phyloP scores from a whole-genome alignment of 768 basidiomycete genomes.

The Suillus variegatus region DNA sequence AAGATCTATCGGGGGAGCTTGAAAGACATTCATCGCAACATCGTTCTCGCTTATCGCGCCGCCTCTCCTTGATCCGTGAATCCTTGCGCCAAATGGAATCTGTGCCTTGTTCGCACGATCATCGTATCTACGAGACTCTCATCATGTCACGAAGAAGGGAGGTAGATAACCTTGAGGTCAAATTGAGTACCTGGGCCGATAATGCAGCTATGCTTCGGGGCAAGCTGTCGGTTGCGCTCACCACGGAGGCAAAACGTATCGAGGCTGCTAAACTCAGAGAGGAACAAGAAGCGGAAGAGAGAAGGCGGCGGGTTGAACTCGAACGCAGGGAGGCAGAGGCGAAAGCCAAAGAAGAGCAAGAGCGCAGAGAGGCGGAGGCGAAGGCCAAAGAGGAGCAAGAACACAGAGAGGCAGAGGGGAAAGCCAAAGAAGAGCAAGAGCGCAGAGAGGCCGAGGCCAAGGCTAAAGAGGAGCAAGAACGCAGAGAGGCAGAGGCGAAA shows the following conservation, averaged over 20 bases:
- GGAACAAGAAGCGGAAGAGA: slow-evolving; percentile 29
- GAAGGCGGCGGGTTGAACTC: slow-evolving; percentile 17
- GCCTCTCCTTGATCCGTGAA: slow-evolving; percentile 55
- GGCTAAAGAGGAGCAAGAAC: slow-evolving; percentile 9
- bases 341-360: slow-evolving; percentile 12
- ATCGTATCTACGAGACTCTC: slow-evolving; percentile 47
- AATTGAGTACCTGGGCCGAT: slow-evolving; percentile 50
- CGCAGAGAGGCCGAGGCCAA: slow-evolving; percentile 17
- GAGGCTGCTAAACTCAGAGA: slow-evolving; percentile 38
- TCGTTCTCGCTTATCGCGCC: slow-evolving; percentile 42
- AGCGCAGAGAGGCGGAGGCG: slow-evolving; percentile 25
- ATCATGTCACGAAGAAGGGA: slow-evolving; percentile 49
- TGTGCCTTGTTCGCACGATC: slow-evolving; percentile 42
- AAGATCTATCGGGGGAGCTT: slow-evolving; percentile 35
- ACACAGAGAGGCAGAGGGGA: slow-evolving; percentile 27
- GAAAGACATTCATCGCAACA: slow-evolving; percentile 36
- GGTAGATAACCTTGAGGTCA: slow-evolving; percentile 52
- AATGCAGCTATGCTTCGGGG: slow-evolving; percentile 31
- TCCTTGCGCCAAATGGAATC: slow-evolving; percentile 58
- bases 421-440: slow-evolving; percentile 14
- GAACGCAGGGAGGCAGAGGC: slow-evolving; percentile 6
- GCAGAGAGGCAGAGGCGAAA: slow-evolving; percentile 27
- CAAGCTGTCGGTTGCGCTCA: slow-evolving; percentile 39
- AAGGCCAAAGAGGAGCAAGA: slow-evolving; percentile 19
- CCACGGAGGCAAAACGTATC: slow-evolving; percentile 42